Conservation (phyloP, 345 rosid species). For the Eucalyptus urophylla region DNA sequence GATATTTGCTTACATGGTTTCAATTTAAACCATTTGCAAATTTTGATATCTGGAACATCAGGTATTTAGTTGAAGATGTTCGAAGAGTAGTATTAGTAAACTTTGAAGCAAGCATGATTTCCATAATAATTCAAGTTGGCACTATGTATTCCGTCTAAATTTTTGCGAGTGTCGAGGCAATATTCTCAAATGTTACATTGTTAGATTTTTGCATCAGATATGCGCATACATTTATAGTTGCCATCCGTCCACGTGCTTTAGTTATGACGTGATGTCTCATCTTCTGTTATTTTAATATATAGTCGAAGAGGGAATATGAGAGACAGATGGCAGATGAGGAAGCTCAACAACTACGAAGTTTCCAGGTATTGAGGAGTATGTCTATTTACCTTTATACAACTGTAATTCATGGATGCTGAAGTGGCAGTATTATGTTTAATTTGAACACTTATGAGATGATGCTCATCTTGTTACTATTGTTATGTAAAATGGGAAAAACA, state of each 20-base stretch:
- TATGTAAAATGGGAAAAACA: not conserved
- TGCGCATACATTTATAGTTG: not conserved
- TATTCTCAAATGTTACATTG: not conserved
- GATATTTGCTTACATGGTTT: not conserved
- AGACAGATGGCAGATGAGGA: conserved; percentile 66
- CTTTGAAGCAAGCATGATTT: not conserved
- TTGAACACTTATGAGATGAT: not conserved
- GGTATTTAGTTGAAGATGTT: not conserved
- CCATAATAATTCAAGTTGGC: not conserved
- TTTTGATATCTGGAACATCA: not conserved
- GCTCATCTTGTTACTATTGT: not conserved
- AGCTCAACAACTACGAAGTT: conserved; percentile 55
- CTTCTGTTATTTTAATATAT: not conserved
- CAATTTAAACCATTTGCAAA: not conserved
- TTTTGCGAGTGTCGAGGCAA: not conserved
- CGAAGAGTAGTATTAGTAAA: not conserved
- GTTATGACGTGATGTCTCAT: not conserved
- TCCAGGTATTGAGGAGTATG: conserved; percentile 41
- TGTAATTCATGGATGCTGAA: not conserved
- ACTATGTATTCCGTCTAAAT: not conserved
- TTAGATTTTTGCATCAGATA: not conserved
- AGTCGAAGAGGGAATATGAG: conserved; percentile 81
- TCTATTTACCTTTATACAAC: not conserved
- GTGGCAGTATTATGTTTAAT: not conserved
- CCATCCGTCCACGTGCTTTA: not conserved